Base-by-base conservation (phyloP, 2,329 filamentous ascomycete species). In the Dendrostoma leiphaemia region DNA sequence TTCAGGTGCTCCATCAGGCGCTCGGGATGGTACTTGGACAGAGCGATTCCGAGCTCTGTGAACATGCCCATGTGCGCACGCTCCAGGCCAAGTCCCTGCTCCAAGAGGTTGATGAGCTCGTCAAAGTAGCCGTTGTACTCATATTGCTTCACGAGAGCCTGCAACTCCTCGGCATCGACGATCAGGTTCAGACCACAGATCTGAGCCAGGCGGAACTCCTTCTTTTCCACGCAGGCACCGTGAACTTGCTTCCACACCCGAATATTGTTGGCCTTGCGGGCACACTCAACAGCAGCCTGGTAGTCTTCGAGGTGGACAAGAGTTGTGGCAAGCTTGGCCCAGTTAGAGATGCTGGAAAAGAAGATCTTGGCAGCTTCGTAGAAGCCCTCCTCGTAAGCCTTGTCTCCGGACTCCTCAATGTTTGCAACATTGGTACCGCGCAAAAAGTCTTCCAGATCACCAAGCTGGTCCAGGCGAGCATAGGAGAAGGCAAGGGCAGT, bases 171-270 rank as follows among this genome's bases (percentile, higher is more conserved):
- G 24, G 95, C 94, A 72, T 99, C 93, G 23, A 99, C 88, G 65
- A 99, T 97, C 57, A 99, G 80, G 77, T 99, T 97, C 58, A 99
- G 85, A 80, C 95, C 95, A 67, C 94, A 99, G 65, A 99, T 99
- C 76, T 97, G 94, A 24, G 95, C 94, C 57, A 99, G 88, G 59
- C 93, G 90, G 85, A 99, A 99, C 71, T 99, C 94, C 79, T 96
- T 97, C 85, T 97, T 99, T 59, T 84, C 85, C 61, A 99, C 90
- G 68, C 94, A 99, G 21, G 93, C 94, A 68, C 91, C 89, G 74
- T 97, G 95, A 63, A 99, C 94, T 74, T 99, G 90, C 75, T 94
- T 96, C 94, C 94, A 99, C 49, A 99, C 94, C 79, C 96, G 97
- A 74, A 97, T 92, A 73, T 91, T 97, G 80, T 97, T 99, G 65